These are phyloP conservation scores for Phyllosticta citriasiana DNA, from an alignment of 2,329 filamentous ascomycete species.

Conservation along the genomic window DNA sequence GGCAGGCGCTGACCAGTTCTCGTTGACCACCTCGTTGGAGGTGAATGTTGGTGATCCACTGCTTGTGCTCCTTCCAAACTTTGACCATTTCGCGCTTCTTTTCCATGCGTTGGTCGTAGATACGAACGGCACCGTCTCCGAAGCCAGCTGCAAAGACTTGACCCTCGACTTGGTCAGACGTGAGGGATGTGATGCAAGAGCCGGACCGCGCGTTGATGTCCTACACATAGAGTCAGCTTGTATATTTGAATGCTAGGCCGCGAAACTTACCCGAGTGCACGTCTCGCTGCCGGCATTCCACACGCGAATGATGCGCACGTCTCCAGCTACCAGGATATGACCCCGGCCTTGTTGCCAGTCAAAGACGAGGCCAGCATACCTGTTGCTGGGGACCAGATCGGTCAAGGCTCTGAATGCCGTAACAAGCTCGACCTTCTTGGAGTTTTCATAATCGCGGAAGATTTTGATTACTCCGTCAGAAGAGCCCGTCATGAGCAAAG, in stretches of 20 bases:
- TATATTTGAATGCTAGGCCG: background rate
- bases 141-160: slow-evolving; percentile 95
- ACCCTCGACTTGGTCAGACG: slow-evolving; percentile 94
- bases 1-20: slow-evolving; percentile 80
- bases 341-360: slow-evolving; percentile 99
- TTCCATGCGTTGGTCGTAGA: slow-evolving; percentile 80
- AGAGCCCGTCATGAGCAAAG: slow-evolving; percentile 86
- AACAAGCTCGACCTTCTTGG: slow-evolving; percentile 68
- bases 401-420: slow-evolving; percentile 86
- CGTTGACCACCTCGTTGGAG: slow-evolving; percentile 92
- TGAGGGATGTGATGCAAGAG: slow-evolving; percentile 90
- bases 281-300: slow-evolving; percentile 94
- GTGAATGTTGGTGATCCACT: slow-evolving; percentile 94
- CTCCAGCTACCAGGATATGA: slow-evolving; percentile 86
- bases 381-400: slow-evolving; percentile 86
- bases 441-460: slow-evolving; percentile 81
- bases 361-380: slow-evolving; percentile 91
- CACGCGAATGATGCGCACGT: slow-evolving; percentile 88
- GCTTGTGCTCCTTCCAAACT: slow-evolving; percentile 91
- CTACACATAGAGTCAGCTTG: slow-evolving; percentile 19
- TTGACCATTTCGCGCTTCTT: slow-evolving; percentile 88
- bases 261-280: slow-evolving; percentile 57
- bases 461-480: slow-evolving; percentile 91
- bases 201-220: slow-evolving; percentile 92
- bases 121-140: slow-evolving; percentile 85